Evolutionary conservation across 495 filamentous ascomycete species (phyloP).

Genomic region (Hyaloscypha hepaticicola): DNA sequence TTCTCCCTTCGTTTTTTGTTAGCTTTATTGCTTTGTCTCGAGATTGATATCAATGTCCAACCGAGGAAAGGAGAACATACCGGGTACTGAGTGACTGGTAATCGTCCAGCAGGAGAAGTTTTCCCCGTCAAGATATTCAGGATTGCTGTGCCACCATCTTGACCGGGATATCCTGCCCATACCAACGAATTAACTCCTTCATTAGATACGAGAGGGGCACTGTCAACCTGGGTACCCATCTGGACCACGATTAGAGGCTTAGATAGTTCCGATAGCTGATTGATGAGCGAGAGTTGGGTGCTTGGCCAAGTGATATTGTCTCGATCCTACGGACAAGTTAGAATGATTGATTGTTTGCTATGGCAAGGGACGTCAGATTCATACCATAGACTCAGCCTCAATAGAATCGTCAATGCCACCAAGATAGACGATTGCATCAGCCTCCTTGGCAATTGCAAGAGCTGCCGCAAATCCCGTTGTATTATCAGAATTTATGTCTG

Average conservation of each 20-base stretch:
- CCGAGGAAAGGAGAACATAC: constrained; percentile 14
- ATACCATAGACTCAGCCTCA: constrained; percentile 46
- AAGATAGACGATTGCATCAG: constrained; percentile 56
- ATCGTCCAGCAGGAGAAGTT: constrained; percentile 54
- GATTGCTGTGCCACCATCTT: constrained; percentile 58
- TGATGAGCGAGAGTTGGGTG: constrained; percentile 55
- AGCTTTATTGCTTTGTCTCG: neutral
- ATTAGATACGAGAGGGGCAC: constrained; percentile 44
- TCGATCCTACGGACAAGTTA: constrained; percentile 44
- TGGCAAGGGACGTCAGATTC: neutral
- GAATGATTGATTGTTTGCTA: neutral
- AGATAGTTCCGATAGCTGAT: constrained; percentile 44
- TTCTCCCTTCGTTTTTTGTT: constrained; percentile 20
- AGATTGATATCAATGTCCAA: neutral
- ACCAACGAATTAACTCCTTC: constrained; percentile 61
- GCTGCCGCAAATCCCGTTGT: constrained; percentile 44
- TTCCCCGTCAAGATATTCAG: constrained; percentile 48
- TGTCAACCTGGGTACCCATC: constrained; percentile 48
- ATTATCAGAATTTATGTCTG: constrained; percentile 40
- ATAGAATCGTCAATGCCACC: constrained; percentile 58
- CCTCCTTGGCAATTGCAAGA: constrained; percentile 45
- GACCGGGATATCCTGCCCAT: constrained; percentile 60
- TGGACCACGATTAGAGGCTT: constrained; percentile 59
- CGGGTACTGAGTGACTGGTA: constrained; percentile 59
- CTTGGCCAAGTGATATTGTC: constrained; percentile 57